A percentile compares a stretch with the other conserved stretches of the same genome.
phyloP scores from a whole-genome alignment of 1,284 basidiomycete species.

The Microbotryomycetes sp. region DNA sequence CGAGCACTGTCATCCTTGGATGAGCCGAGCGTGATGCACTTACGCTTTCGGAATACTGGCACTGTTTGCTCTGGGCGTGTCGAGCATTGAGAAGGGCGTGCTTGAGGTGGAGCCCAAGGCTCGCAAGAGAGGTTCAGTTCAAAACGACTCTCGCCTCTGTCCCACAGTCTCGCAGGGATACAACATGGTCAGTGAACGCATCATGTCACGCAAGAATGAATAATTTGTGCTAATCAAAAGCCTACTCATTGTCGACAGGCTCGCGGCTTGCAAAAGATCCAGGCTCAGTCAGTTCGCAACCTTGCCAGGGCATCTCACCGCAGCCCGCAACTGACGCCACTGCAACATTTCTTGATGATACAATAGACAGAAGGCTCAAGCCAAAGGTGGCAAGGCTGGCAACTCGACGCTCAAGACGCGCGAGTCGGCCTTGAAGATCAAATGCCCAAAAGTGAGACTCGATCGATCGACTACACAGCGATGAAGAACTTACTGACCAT shows the following conservation, averaged over 20 bases:
- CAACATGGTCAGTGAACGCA: background rate
- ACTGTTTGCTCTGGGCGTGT: background rate
- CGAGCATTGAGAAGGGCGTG: background rate
- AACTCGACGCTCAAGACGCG: conserved; percentile 8
- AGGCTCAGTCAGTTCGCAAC: background rate
- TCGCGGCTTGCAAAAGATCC: conserved; percentile 1
- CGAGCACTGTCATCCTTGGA: too few relatives aligned
- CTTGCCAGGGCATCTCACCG: background rate
- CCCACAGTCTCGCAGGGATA: background rate
- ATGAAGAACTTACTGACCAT: background rate
- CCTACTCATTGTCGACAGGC: background rate
- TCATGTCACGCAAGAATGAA: background rate
- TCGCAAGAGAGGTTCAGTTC: background rate
- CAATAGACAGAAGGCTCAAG: background rate
- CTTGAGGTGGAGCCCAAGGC: background rate
- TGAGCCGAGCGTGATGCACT: too few relatives aligned
- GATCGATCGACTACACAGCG: background rate
- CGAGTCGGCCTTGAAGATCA: conserved; percentile 5
- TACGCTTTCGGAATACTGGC: too few relatives aligned
- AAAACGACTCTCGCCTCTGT: too few relatives aligned
- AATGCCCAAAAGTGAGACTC: background rate
- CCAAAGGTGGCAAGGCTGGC: conserved; percentile 2
- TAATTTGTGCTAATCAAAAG: background rate
- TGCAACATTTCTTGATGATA: too few relatives aligned
- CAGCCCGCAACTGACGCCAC: background rate